Base-by-base conservation (phyloP, 2,329 filamentous ascomycete genomes). In the Daldinia sp. region DNA sequence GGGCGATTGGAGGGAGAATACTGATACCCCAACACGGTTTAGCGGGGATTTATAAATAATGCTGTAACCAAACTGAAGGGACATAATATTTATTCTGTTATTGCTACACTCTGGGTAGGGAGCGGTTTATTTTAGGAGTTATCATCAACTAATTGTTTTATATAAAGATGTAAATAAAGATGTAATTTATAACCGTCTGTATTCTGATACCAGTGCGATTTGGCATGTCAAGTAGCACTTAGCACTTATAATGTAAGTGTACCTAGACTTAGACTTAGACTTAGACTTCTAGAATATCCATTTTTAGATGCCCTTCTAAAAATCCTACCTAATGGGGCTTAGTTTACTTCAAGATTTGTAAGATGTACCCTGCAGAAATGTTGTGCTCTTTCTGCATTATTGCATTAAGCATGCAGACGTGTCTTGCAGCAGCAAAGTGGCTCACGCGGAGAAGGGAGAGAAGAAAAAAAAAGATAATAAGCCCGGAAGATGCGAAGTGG, bases 41-140 rank as follows among this genome's bases (percentile, higher is more conserved):
- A 61, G 58, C 37, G 57, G 30, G 7, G 9, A 26, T 61, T 57
- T 57, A 66, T 56, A 65, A 60, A 65, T 65, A 46, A 35, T 50
- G 23, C 26, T 12, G 46, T 30, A 50, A 6, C 26, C 12, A 30
- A 50, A 30, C 26, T 39, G 35, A 9, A 28, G 23, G 46, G n/a
- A 33, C 3, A 26, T 33, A 30, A 26, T 33, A 50, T 50, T 15
- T 30, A 23, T 23, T 23, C 20, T 23, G 20, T 23, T 23, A 50
- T 50, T 50, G 46, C 26, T 50, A 50, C 23, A 28, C 12, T 48
- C 20, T 23, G 20, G 20, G 20, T 23, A 23, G 20, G 20, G 20
- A 23, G 20, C 1, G 1, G 2, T 23, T 23, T 23, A 50, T 39
- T 37, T 37, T 39, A 4, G 12, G 35, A 39, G 35, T 15, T 39